These are phyloP conservation scores for Aspergillus clavatus DNA, from an alignment of 2,329 filamentous ascomycete species.

Conservation along the genomic window DNA sequence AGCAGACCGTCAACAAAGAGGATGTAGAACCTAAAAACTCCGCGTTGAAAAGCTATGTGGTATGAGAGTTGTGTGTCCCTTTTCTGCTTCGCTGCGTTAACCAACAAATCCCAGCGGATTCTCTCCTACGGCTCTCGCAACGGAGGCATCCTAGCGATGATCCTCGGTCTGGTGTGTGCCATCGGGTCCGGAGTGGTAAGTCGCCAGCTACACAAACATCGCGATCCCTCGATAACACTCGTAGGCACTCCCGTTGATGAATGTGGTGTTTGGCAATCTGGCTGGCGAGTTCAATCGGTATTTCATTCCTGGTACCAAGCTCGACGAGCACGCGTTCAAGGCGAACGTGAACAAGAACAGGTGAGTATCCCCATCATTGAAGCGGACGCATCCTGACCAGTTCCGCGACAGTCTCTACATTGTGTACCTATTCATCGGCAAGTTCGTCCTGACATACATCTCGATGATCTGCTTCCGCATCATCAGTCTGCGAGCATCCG, in stretches of 20 bases:
- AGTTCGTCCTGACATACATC: slow-evolving; percentile 52
- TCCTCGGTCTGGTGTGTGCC: slow-evolving; percentile 14
- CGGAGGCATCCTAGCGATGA: slow-evolving; percentile 11
- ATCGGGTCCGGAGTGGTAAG: slow-evolving; percentile 26
- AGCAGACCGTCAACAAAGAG: no score
- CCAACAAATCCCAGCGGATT: slow-evolving; percentile 8
- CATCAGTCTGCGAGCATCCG: slow-evolving; percentile 48
- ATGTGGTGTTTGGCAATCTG: slow-evolving; percentile 53
- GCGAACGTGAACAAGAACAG: slow-evolving; percentile 43
- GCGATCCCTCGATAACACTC: background rate
- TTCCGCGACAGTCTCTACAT: slow-evolving; percentile 47
- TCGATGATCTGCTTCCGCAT: slow-evolving; percentile 50
- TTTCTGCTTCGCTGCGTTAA: background rate
- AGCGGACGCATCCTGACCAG: no score
- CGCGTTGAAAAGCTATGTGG: background rate
- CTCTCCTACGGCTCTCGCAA: slow-evolving; percentile 14
- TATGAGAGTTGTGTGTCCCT: background rate
- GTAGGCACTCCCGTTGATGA: slow-evolving; percentile 49
- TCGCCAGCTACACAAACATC: slow-evolving; percentile 3
- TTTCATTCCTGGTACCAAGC: slow-evolving; percentile 38
- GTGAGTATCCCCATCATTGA: background rate
- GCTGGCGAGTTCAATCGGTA: slow-evolving; percentile 56
- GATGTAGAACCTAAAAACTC: background rate
- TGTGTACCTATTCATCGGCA: slow-evolving; percentile 54
- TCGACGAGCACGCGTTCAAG: slow-evolving; percentile 48